Evolutionary conservation across 306 rosid genomes (phyloP), one percentile per base, ranked within the genome.

Genomic region (Casuarina cunninghamiana): DNA sequence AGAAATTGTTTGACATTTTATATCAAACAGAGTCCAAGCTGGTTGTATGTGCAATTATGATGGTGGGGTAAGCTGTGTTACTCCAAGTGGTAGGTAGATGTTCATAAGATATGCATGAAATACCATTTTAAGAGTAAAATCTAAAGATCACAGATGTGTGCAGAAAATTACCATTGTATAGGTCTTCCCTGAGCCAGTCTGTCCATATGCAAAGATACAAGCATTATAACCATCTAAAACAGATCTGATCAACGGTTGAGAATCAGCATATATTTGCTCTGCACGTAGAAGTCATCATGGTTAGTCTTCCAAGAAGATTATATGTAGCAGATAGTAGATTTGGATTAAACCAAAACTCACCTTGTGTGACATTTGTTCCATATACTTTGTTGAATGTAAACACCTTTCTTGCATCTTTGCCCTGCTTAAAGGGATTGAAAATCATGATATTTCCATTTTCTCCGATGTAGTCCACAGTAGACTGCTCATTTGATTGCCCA

Each of bases 161-260:
- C 17, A 53, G 53, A 39, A 77, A 39, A n/a, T 82, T 94, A 94
- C 98, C 98, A 95, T 95, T 15, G 98, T 95, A 80, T 90, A 95
- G 10, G 98, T 95, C 87, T 95, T 95, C 75, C 98, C 98, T 2
- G 98, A 95, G 82, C 98, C 98, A 39, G 98, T 95, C 78, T 95
- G 98, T 76, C 98, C 98, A 81, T 90, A 95, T 13, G 98, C 98
- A 78, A 95, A 95, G 83, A 95, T 95, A 87, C 98, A 95, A 43
- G 82, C 97, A 76, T 95, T 95, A 79, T 78, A 95, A 67, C 98
- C 98, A 78, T 95, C 98, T 68, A 95, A 79, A 80, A 79, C 97
- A 0, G 98, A 95, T 82, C 98, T 83, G 77, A 95, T 78, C 86
- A 95, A 74, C 2, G 97, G 95, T 62, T 86, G 93, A 72, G 97